phyloP scores from a whole-genome alignment of 139 green algal genomes.

The Chlamydomonas incerta region DNA sequence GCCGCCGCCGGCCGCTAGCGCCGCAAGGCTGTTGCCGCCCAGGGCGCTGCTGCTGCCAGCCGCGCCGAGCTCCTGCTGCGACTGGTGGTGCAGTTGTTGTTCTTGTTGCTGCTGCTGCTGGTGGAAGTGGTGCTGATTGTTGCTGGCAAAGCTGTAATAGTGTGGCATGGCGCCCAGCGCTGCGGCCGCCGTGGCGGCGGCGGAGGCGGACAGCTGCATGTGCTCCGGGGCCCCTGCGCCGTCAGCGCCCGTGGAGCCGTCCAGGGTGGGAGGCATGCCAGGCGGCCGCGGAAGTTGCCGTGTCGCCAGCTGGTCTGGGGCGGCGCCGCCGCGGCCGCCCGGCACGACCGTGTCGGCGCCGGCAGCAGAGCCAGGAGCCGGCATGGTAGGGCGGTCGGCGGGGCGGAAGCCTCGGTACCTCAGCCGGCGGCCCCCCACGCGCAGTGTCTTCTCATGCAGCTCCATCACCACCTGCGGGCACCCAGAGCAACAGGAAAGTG shows the following conservation, averaged over 20 bases:
- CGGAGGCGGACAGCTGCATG: too few species aligned
- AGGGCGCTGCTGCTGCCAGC: background rate
- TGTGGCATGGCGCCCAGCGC: too few species aligned
- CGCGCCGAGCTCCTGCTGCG: background rate
- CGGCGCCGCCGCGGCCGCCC: too few species aligned
- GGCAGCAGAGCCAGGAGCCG: background rate
- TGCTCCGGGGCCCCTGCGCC: too few species aligned
- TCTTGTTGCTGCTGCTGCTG: background rate
- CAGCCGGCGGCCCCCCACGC: constrained; percentile 7
- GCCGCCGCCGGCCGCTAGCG: background rate
- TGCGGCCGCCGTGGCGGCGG: background rate
- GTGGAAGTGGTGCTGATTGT: background rate
- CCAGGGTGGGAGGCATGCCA: too few species aligned
- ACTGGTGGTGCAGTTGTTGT: background rate
- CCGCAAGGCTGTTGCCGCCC: background rate
- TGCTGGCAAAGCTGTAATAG: background rate
- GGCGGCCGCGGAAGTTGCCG: too few species aligned
- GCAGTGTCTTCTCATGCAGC: background rate
- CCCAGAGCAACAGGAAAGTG: background rate
- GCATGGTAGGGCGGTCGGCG: background rate
- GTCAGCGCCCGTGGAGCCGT: too few species aligned
- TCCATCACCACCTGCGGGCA: constrained; percentile 25
- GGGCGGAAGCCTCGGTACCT: constrained; percentile 26
- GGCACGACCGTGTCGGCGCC: too few species aligned
- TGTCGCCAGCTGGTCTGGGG: too few species aligned